Base-by-base conservation (phyloP, 768 basidiomycete genomes). In the Russula sp. region DNA sequence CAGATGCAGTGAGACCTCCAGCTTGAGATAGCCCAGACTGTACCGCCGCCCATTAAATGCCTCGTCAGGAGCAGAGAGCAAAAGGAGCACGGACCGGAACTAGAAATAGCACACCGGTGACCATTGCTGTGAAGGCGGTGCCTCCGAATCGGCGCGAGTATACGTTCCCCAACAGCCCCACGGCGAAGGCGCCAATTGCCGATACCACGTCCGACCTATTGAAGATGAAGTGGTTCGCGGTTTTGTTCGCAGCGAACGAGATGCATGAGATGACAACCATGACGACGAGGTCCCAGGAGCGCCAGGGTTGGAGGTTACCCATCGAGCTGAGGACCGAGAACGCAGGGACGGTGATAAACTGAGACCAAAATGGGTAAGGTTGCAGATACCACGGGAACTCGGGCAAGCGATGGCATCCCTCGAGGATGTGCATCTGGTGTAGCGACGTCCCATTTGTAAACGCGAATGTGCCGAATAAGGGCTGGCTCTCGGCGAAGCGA, bases 51-150 rank as follows among this genome's bases (percentile, higher is more conserved):
- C 52, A 51, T 4, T 70, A 55, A 59, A 55, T 40, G 52, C 60
- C 16, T 18, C 27, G 47, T 47, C 54, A 9, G 3, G 50, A 54
- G 49, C 20, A 55, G 45, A 32, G 50, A 18, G 62, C 22, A 39
- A n/a, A 55, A 27, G 6, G 49, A 34, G 54, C 9, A 79, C 86
- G 70, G 71, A 90, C 89, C 16, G 91, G 91, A 47, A 93, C 90
- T 60, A 92, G 76, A 73, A 94, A 90, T 62, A 91, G 74, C 16
- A 94, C 88, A 49, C 90, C 91, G n/a, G 89, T 88, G 34, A 92
- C 89, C 91, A 94, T 94, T 1, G 86, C 85, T 6, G 89, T 91
- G 74, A 93, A 93, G 22, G 91, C 91, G 1, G 90, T 92, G 6
- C 90, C 90, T 4, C 86, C 82, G 80, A 89, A 87, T 69, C 83